Evolutionary conservation across 495 filamentous ascomycete species (phyloP).

Genomic region (Talaromyces trachyspermus): DNA sequence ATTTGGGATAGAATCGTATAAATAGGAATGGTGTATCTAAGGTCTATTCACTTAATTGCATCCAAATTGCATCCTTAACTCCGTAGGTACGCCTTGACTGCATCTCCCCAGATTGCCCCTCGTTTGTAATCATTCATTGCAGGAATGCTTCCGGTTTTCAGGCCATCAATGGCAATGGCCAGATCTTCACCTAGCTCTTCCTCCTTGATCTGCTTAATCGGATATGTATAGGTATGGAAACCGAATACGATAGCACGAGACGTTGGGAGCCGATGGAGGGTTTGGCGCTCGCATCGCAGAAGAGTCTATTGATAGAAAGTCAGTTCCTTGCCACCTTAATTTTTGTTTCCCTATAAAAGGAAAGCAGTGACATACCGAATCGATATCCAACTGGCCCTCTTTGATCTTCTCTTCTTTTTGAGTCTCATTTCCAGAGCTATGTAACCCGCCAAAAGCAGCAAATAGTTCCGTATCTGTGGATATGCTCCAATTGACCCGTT

Average conservation of each 20-base stretch:
- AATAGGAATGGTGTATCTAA: constrained; percentile 3
- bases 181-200: constrained; percentile 61
- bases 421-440: constrained; percentile 41
- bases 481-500: constrained; percentile 54
- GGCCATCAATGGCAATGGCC: constrained; percentile 64
- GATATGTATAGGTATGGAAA: constrained; percentile 76
- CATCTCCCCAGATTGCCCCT: constrained; percentile 57
- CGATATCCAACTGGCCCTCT: constrained; percentile 39
- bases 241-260: constrained; percentile 63
- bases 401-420: constrained; percentile 33
- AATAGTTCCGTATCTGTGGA: constrained; percentile 51
- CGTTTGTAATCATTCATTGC: constrained; percentile 65
- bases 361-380: constrained; percentile 27
- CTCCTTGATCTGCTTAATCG: constrained; percentile 56
- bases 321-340: constrained; percentile 6
- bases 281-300: constrained; percentile 70
- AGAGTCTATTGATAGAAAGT: constrained; percentile 33
- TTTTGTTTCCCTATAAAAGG: neutral
- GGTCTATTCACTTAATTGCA: neutral
- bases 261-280: constrained; percentile 61
- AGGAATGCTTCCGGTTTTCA: constrained; percentile 60
- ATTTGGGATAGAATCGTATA: neutral
- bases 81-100: constrained; percentile 51
- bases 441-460: constrained; percentile 33
- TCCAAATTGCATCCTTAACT: constrained; percentile 14